These are phyloP conservation scores for Epichloe aotearoae DNA, from an alignment of 2,329 filamentous ascomycete genomes.

Conservation along the genomic window DNA sequence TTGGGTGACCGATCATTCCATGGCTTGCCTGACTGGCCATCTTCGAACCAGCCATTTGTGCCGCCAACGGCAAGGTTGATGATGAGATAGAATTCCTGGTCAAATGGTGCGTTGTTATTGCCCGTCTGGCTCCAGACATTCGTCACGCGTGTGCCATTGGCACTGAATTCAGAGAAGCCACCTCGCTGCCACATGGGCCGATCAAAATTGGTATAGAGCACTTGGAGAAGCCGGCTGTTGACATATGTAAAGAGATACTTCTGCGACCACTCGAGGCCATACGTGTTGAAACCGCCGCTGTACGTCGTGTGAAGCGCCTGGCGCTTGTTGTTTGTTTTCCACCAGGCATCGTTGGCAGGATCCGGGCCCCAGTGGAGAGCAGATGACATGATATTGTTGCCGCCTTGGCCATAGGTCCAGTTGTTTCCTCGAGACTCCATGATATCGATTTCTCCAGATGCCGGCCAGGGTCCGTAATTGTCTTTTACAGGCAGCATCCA, in stretches of 20 bases:
- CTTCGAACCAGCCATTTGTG: conserved; percentile 74
- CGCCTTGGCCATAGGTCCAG: conserved; percentile 59
- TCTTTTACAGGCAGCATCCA: conserved; percentile 66
- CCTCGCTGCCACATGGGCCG: conserved; percentile 55
- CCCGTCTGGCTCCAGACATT: conserved; percentile 53
- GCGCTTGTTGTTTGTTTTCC: conserved; percentile 69
- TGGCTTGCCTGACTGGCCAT: conserved; percentile 58
- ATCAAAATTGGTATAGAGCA: conserved; percentile 66
- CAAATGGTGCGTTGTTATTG: conserved; percentile 55
- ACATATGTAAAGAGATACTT: conserved; percentile 84
- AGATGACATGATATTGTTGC: conserved; percentile 69
- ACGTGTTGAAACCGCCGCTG: conserved; percentile 56
- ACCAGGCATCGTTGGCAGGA: conserved; percentile 61
- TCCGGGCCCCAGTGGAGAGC: conserved; percentile 75
- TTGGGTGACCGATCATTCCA: conserved; percentile 59
- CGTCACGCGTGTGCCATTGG: conserved; percentile 51
- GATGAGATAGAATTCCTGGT: conserved; percentile 63
- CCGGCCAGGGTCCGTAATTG: conserved; percentile 65
- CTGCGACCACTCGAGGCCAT: conserved; percentile 73
- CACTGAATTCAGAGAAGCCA: conserved; percentile 45
- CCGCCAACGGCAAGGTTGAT: conserved; percentile 64
- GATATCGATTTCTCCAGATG: conserved; percentile 75
- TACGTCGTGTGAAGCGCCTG: conserved; percentile 64
- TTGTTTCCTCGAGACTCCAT: conserved; percentile 74
- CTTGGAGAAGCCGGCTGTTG: conserved; percentile 66